Evolutionary conservation across 2,329 filamentous ascomycete genomes (phyloP), one percentile per base, ranked within the genome.

Genomic region (Hypoxylon sp.): DNA sequence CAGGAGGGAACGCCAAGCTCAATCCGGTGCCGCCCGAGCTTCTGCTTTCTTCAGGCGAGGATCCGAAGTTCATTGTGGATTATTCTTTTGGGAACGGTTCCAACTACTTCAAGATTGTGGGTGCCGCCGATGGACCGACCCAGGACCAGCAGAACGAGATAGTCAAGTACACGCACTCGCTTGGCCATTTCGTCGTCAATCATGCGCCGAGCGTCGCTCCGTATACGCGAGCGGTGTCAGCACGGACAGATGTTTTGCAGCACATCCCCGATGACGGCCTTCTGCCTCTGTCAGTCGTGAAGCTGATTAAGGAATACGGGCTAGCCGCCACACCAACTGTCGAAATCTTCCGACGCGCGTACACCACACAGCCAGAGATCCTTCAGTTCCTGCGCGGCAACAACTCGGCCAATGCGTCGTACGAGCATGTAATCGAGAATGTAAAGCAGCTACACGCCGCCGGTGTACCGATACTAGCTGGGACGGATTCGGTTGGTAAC

Each of bases 341-440:
- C 48, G 67, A 59, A 12, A 60, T 73, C 46, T 70, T 71, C 46
- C 59, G 71, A 6, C 68, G 63, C 80, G 64, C 60, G 4, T 70
- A 72, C 61, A 59, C 20, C 6, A 57, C 61, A 24, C 64, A 71
- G 26, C 70, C 70, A 1, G 57, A 59, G 8, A 64, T 70, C 36
- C 12, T 45, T 3, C 44, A 57, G 24, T 71, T 70, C 24, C 61
- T 71, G 7, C 67, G 70, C 8, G 60, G 64, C 16, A 61, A 65
- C 22, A 63, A 56, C 36, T 36, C 44, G 1, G 64, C 65, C 28
- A 70, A 72, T 32, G 4, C 44, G 3, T 61, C 68, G 22, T 71
- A 68, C 48, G 66, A 85, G 68, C 80, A 84, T 18, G 83, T 81
- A 4, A 72, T 77, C 18, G 83, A 83, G 54, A 82, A 88, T 59